Base-by-base conservation (phyloP, 2,329 filamentous ascomycete species). In the Stagonosporopsis cucurbitacearum region DNA sequence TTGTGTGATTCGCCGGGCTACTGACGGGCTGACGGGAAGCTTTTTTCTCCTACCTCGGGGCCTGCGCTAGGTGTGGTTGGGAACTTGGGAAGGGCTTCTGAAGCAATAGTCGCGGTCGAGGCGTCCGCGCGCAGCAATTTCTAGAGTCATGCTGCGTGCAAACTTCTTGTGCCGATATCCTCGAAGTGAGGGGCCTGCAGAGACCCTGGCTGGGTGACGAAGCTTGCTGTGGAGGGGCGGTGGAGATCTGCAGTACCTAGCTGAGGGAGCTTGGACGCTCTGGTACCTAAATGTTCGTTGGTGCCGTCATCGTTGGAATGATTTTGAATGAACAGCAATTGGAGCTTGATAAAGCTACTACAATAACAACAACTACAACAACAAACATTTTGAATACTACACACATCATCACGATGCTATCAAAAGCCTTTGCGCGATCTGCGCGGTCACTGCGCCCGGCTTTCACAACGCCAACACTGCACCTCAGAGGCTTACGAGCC, bases 401-500 rank as follows among this genome's bases (percentile, higher is more conserved):
- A 33, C 9, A n/a, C 20, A 13, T n/a, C 17, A 35, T 22, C 33
- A 53, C 17, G 26, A 71, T 73, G 64, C 37, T 71, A 6, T 58
- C 60, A n/a, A 62, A 45, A 35, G 57, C 58, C 13, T 47, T 68
- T 6, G 43, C 59, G 48, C 66, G 62, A 33, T 65, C 65, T 22
- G 51, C 60, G 57, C 63, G 62, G 42, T 58, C 60, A 37, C 23
- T 65, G 26, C 57, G 56, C 1, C 37, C 61, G 4, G 28, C 48
- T 3, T 28, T 51, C 28, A 62, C 40, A 56, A n/a, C 58, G 42
- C 52, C 58, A 39, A 57, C 54, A 40, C 61, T 70, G 6, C 58
- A 57, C 19, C 63, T 72, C 2, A 59, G 64, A 55, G 67, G 61
- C 32, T 55, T 66, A 49, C 59, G 72, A 60, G 36, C 44, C 39